Evolutionary conservation across 306 rosid species (phyloP).

Genomic region (Cicer judaicum): DNA sequence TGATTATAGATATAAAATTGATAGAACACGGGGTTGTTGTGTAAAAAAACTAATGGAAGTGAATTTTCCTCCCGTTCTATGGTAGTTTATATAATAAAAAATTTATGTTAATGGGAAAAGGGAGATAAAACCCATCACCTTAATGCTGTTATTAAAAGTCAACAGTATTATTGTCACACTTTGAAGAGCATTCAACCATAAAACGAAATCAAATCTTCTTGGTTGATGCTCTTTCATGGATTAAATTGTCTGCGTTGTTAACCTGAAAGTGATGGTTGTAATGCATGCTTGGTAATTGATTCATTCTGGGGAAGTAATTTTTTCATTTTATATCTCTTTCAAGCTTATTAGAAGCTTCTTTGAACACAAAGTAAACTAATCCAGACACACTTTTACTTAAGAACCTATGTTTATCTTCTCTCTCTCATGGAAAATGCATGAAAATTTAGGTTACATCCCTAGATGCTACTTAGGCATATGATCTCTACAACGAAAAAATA

Average conservation of each 20-base stretch:
- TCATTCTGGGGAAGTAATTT: background rate
- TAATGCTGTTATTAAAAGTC: conserved; percentile 1
- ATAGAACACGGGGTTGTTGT: background rate
- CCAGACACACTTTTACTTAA: background rate
- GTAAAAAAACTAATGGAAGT: background rate
- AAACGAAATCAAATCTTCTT: background rate
- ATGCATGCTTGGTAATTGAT: background rate
- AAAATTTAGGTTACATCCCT: conserved; percentile 17
- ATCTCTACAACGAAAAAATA: conserved; percentile 6
- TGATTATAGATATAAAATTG: background rate
- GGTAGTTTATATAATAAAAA: too few species aligned
- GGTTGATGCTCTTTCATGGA: conserved; percentile 8
- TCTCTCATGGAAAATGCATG: conserved; percentile 5
- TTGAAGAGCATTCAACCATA: background rate
- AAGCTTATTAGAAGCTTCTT: conserved; percentile 1
- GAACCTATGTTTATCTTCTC: conserved; percentile 1
- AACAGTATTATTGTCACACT: conserved; percentile 4
- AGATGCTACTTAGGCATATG: background rate
- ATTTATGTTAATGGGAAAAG: background rate
- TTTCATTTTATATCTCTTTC: background rate
- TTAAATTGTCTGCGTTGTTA: background rate
- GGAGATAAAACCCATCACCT: background rate
- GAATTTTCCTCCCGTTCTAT: background rate
- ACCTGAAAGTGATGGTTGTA: conserved; percentile 18
- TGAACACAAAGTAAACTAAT: conserved; percentile 4